These are phyloP conservation scores for Otatea glauca DNA, from an alignment of 176 grass and related monocot genomes.

Conservation along the genomic window DNA sequence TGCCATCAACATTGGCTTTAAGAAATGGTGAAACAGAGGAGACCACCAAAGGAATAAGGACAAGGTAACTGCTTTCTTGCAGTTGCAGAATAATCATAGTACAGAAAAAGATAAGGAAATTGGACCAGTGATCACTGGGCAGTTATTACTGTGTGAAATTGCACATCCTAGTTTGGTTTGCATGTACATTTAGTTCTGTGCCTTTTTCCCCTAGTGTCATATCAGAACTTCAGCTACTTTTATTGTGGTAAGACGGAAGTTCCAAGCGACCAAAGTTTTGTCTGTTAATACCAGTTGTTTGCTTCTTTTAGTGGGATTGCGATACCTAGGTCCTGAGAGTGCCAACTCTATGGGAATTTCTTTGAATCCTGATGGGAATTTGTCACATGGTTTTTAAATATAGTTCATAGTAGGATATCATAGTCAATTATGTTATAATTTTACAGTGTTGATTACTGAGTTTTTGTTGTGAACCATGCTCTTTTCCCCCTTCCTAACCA, in stretches of 20 bases:
- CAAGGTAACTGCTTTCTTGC: slow-evolving; percentile 62
- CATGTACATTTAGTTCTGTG: neutral
- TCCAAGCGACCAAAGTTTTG: neutral
- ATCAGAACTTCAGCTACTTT: neutral
- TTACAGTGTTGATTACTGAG: neutral
- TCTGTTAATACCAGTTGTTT: neutral
- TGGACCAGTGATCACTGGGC: neutral
- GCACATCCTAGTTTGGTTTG: neutral
- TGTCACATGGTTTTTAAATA: neutral
- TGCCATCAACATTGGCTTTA: slow-evolving; percentile 86
- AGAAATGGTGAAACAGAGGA: slow-evolving; percentile 83
- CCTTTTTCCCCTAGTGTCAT: neutral
- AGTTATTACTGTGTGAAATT: slow-evolving; percentile 28
- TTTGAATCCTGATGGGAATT: neutral
- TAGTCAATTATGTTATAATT: neutral
- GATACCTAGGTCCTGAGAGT: neutral
- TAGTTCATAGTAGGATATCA: neutral
- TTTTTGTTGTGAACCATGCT: neutral
- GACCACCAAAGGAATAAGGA: slow-evolving; percentile 92
- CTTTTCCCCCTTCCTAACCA: neutral
- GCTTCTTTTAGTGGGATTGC: neutral
- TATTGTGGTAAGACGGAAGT: neutral
- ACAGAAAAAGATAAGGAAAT: neutral
- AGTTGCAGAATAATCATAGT: neutral
- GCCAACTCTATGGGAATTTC: neutral